Percentiles rank a stretch among this genome's conserved stretches.
Conservation (phyloP, 768 basidiomycete species). For the Boletus tylopilopsis region DNA sequence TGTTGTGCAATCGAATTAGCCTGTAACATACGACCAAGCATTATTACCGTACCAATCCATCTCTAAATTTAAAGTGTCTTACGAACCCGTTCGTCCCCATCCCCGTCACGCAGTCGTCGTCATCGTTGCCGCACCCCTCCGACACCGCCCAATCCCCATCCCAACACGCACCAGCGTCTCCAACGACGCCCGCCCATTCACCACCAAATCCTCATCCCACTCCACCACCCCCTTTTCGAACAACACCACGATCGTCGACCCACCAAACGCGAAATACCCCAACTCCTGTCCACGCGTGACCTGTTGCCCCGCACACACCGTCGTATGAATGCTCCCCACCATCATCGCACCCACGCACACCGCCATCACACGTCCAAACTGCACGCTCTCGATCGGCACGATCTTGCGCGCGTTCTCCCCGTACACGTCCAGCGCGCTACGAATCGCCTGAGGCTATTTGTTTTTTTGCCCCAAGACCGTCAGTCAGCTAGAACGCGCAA, state of each 20-base stretch:
- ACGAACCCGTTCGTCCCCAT: conserved; percentile 7
- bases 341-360: conserved; percentile 95
- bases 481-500: too few relatives aligned
- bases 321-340: conserved; percentile 87
- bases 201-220: conserved; percentile 89
- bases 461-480: neutral
- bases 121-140: neutral
- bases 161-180: conserved; percentile 89
- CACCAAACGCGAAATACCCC: conserved; percentile 94
- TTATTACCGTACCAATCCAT: too few relatives aligned
- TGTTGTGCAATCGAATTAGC: too few relatives aligned
- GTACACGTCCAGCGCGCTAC: conserved; percentile 87
- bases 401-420: conserved; percentile 94
- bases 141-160: conserved; percentile 68
- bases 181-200: conserved; percentile 81
- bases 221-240: conserved; percentile 82
- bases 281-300: conserved; percentile 87
- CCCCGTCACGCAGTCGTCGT: too few relatives aligned
- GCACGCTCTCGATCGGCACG: conserved; percentile 84
- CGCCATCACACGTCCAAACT: conserved; percentile 89
- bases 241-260: conserved; percentile 86
- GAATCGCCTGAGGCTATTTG: conserved; percentile 83
- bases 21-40: too few relatives aligned
- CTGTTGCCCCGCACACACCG: conserved; percentile 77
- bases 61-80: neutral